Evolutionary conservation across 176 grass and related monocot genomes (phyloP), one percentile per base, ranked within the genome.

Genomic region (Avena insularis): DNA sequence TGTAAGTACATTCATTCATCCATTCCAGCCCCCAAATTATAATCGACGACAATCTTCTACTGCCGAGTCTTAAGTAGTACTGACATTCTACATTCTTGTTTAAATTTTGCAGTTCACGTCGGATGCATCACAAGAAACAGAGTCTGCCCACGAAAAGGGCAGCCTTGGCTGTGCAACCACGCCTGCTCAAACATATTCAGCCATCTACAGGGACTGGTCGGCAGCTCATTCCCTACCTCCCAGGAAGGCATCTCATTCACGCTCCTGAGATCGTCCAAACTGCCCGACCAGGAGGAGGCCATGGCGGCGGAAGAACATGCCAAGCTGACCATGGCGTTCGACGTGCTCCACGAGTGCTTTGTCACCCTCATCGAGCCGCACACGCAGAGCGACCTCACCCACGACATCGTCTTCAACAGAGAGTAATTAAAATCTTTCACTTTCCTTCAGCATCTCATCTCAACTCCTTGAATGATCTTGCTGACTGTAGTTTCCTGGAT

Each of bases 281-380:
- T 74, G 12, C 71, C 71, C 15, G 79, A 57, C 6, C 5, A 43
- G 23, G 77, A 76, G 49, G 81, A 83, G 47, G 57, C 43, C 12
- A 82, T 72, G 76, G 88, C 88, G 69, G 88, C 88, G 6, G 90
- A 84, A 7, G 35, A 66, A 27, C 84, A 91, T 80, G 79, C 73
- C 13, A 88, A 86, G 67, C 65, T 93, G 9, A 81, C 53, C 73
- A 29, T 85, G 20, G 87, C 91, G 1, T 54, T 89, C 25, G 94
- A 95, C 48, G 85, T 95, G 38, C 88, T 95, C 71, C 79, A 89
- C 45, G 91, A 95, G 21, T 93, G 89, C 80, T 95, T 95, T 80
- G 75, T 93, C 21, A 43, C 89, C 0, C 86, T 95, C 17, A 81
- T 83, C 11, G 93, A 93, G 72, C 81, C 89, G 17, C 86, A 66